phyloP scores from a whole-genome alignment of 2,329 filamentous ascomycete genomes.

The Hymenoscyphus fraxineus region DNA sequence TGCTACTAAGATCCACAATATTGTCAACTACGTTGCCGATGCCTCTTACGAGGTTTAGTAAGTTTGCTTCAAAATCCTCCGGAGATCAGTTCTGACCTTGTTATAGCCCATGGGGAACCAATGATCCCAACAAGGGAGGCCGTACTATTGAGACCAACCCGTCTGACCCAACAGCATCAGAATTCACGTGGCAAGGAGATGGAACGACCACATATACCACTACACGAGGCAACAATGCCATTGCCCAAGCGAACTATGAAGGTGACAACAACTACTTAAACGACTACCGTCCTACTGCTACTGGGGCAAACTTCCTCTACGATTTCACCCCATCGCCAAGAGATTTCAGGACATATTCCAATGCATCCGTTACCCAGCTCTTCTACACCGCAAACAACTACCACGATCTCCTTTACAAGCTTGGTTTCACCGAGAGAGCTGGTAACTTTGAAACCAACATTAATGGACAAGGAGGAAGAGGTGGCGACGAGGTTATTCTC shows the following conservation, averaged over 20 bases:
- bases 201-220: constrained; percentile 47
- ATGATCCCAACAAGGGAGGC: constrained; percentile 49
- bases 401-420: constrained; percentile 54
- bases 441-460: constrained; percentile 60
- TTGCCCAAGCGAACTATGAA: constrained; percentile 50
- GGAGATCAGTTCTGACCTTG: constrained; percentile 14
- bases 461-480: constrained; percentile 48
- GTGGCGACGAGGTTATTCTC: constrained; percentile 51
- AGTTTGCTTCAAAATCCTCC: constrained; percentile 20
- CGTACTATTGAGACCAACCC: constrained; percentile 46
- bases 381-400: constrained; percentile 59
- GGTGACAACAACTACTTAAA: constrained; percentile 43
- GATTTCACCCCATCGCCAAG: constrained; percentile 37
- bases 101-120: constrained; percentile 47
- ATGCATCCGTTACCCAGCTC: constrained; percentile 55
- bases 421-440: constrained; percentile 55
- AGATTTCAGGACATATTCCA: constrained; percentile 42
- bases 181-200: constrained; percentile 51
- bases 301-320: constrained; percentile 44
- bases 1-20: constrained; percentile 46
- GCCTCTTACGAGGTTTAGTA: constrained; percentile 53
- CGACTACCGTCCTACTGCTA: constrained; percentile 47
- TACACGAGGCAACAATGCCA: constrained; percentile 56
- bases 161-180: constrained; percentile 44
- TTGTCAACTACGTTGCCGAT: constrained; percentile 55